phyloP scores from a whole-genome alignment of 2,329 filamentous ascomycete genomes.

The Herpotrichia juniperi region DNA sequence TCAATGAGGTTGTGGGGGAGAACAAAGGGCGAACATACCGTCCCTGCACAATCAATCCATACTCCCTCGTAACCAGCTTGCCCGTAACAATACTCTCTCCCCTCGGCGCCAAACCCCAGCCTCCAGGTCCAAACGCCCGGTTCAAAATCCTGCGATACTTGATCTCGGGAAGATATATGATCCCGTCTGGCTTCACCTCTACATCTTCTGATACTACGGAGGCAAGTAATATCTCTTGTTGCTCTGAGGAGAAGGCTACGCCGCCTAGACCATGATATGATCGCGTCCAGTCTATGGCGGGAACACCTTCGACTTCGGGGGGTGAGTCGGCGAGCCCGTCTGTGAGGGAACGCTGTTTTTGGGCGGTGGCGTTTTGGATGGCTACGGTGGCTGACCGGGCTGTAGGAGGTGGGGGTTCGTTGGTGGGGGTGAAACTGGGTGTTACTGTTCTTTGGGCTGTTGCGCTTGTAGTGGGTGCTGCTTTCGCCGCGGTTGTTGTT shows the following conservation, averaged over 20 bases:
- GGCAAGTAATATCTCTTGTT: constrained; percentile 70
- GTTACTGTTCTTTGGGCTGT: constrained; percentile 31
- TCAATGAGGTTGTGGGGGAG: background rate
- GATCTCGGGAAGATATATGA: constrained; percentile 96
- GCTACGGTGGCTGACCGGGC: constrained; percentile 35
- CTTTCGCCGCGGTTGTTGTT: constrained; percentile 4
- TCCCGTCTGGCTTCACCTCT: constrained; percentile 97
- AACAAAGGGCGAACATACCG: constrained; percentile 62
- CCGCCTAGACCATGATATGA: constrained; percentile 82
- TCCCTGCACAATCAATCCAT: constrained; percentile 86
- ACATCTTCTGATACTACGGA: constrained; percentile 76
- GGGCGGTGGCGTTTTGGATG: constrained; percentile 29
- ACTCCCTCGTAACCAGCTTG: constrained; percentile 84
- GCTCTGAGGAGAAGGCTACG: constrained; percentile 72
- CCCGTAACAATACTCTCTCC: constrained; percentile 85
- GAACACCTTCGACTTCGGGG: constrained; percentile 55
- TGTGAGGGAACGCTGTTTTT: constrained; percentile 50
- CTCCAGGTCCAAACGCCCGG: constrained; percentile 88
- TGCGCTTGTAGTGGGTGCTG: constrained; percentile 3
- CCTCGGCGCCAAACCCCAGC: constrained; percentile 90
- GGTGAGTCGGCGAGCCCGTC: constrained; percentile 57
- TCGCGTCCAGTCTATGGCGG: constrained; percentile 77
- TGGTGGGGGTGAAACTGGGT: constrained; percentile 29
- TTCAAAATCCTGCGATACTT: constrained; percentile 95
- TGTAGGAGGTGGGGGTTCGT: constrained; percentile 43